phyloP scores from a whole-genome alignment of 129 eudicot genomes.

The Heracleum sosnowskyi region DNA sequence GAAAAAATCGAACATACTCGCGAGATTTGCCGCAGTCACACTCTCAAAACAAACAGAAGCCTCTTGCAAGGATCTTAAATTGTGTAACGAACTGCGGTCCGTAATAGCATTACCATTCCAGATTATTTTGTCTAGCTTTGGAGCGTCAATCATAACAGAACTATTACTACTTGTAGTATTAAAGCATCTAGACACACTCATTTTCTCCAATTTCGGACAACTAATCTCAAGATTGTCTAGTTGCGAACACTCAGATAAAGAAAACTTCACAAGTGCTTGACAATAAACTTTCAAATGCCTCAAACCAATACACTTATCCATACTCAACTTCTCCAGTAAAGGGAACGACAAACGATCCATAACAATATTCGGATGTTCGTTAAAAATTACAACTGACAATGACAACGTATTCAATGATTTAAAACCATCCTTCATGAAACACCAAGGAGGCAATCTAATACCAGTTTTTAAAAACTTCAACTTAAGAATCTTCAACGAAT shows the following conservation, averaged over 20 bases:
- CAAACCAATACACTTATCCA: slow-evolving; percentile 37
- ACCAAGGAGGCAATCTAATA: slow-evolving; percentile 50
- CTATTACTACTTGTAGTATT: slow-evolving; percentile 16
- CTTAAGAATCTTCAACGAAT: slow-evolving; percentile 34
- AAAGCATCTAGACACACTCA: slow-evolving; percentile 44
- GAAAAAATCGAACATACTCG: not conserved
- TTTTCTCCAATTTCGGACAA: slow-evolving; percentile 34
- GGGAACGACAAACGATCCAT: slow-evolving; percentile 54
- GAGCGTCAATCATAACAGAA: slow-evolving; percentile 42
- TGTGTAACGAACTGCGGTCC: slow-evolving; percentile 23
- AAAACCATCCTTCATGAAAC: slow-evolving; percentile 47
- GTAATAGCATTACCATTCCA: slow-evolving; percentile 47
- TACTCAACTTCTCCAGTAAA: slow-evolving; percentile 30
- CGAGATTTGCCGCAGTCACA: not conserved
- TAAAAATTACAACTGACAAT: slow-evolving; percentile 30
- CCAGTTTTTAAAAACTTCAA: slow-evolving; percentile 39
- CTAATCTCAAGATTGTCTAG: slow-evolving; percentile 42
- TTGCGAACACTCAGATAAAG: slow-evolving; percentile 34
- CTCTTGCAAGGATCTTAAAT: slow-evolving; percentile 33
- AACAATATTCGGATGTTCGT: slow-evolving; percentile 27
- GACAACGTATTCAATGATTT: slow-evolving; percentile 35
- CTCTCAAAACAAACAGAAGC: slow-evolving; percentile 40
- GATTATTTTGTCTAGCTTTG: slow-evolving; percentile 26
- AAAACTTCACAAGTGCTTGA: slow-evolving; percentile 32
- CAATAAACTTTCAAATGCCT: slow-evolving; percentile 37